Conservation (phyloP, 2,329 filamentous ascomycete genomes). For the Pestalotiopsis sp. region DNA sequence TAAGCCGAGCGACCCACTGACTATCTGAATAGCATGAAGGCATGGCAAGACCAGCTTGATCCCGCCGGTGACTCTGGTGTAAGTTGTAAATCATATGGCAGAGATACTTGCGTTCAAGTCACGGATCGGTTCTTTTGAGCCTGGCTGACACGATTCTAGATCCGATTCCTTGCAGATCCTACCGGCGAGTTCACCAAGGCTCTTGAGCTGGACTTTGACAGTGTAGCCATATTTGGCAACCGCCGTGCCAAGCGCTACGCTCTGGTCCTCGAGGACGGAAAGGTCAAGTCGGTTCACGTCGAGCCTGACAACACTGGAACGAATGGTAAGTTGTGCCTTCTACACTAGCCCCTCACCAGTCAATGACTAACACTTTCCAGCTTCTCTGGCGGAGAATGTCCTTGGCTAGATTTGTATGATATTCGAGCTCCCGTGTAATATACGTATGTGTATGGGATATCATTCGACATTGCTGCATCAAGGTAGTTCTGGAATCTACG, state of each 20-base stretch:
- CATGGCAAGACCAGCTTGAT: constrained; percentile 79
- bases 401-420: constrained; percentile 5
- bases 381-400: constrained; percentile 14
- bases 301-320: constrained; percentile 89
- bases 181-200: constrained; percentile 78
- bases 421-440: background rate
- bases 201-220: constrained; percentile 74
- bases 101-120: background rate
- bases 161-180: constrained; percentile 87
- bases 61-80: constrained; percentile 74
- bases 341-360: background rate
- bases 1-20: background rate
- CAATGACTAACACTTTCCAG: background rate
- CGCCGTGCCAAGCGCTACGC: constrained; percentile 86
- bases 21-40: constrained; percentile 69
- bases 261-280: constrained; percentile 78
- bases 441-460: too few relatives aligned
- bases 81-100: constrained; percentile 19
- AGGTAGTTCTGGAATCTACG: too few relatives aligned
- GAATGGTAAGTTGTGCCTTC: constrained; percentile 54
- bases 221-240: constrained; percentile 68
- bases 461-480: too few relatives aligned
- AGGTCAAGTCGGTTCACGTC: constrained; percentile 77
- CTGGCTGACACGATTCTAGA: constrained; percentile 44
- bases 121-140: background rate